Base-by-base conservation (phyloP, 768 basidiomycete genomes). In the Tulasnella calospora region DNA sequence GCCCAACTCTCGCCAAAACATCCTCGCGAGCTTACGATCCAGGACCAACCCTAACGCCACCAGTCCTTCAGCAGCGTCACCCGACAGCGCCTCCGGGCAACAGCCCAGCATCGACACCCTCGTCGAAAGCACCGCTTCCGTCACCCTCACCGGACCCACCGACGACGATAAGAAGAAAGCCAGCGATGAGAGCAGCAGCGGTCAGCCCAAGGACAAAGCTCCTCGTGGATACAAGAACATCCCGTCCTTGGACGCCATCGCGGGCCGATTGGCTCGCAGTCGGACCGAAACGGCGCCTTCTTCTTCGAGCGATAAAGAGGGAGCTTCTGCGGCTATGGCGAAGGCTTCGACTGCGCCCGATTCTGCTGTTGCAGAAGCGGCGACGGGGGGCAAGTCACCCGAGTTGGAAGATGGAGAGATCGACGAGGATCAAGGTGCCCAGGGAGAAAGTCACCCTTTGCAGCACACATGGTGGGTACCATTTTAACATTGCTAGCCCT, bases 171-270 rank as follows among this genome's bases (percentile, higher is more conserved):
- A 71, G 35, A 78, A 70, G n/a, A 61, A 8, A 15, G 41, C 33
- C 38, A 10, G 30, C 40, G 77, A 78, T 44, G 71, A 78, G 12
- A 69, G 35, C 46, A 13, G 6, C n/a, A 23, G 15, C 44, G 17
- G 44, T 19, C 40, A 40, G 40, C 13, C 13, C 44, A 86, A 85
- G 83, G 84, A 83, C 80, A 88, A 87, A 84, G 82, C 85, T 76
- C 84, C 85, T 47, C 82, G 85, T n/a, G 94, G 94, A 33, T 95
- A 94, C 85, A 95, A 94, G 90, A 94, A 94, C 82, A 92, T 95
- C 67, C 94, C 94, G 19, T 90, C 89, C 80, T 88, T 95, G 76
- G 93, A 94, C 82, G 92, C 92, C 38, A 95, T 95, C 85, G 92
- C 94, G 0, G 92, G 91, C 41, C 89, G 92, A 47, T 85, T 94